Evolutionary conservation across 108 stramenopile species (phyloP).

Genomic region (Cyclotella cryptica): DNA sequence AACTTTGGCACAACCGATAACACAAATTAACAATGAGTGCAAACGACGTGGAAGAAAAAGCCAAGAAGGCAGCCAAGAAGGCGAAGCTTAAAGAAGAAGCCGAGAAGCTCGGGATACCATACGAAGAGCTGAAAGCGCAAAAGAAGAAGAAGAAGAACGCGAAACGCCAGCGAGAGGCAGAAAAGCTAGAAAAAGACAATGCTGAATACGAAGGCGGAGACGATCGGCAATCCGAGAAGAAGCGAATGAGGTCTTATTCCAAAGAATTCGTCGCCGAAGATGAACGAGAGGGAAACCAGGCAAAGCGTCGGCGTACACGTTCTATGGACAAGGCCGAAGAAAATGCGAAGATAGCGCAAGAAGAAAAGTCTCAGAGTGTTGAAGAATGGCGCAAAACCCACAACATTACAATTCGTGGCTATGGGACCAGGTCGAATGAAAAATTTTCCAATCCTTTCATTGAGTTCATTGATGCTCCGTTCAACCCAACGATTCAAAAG

Average conservation of each 20-base stretch:
- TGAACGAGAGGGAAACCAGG: conserved; percentile 20
- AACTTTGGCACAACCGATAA: too few species aligned
- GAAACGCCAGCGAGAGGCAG: conserved; percentile 58
- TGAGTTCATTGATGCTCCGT: conserved; percentile 83
- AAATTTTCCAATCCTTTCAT: conserved; percentile 71
- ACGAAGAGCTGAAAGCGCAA: conserved; percentile 70
- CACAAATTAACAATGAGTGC: conserved; percentile 37
- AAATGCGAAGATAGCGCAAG: conserved; percentile 43
- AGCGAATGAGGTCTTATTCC: conserved; percentile 83
- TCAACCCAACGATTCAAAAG: conserved; percentile 65
- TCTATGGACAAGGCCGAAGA: conserved; percentile 90
- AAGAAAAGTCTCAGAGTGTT: conserved; percentile 58
- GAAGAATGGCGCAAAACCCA: conserved; percentile 86
- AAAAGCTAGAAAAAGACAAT: conserved; percentile 59
- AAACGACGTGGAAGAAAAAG: conserved; percentile 54
- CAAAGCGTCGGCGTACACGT: conserved; percentile 72
- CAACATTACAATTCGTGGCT: conserved; percentile 73
- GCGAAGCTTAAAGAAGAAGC: conserved; percentile 79
- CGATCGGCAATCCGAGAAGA: conserved; percentile 74
- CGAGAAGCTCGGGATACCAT: conserved; percentile 70
- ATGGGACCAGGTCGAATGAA: conserved; percentile 49
- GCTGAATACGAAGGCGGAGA: conserved; percentile 54
- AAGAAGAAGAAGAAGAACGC: conserved; percentile 60
- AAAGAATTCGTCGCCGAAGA: conserved; percentile 59
- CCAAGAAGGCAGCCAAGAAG: conserved; percentile 66